Base-by-base conservation (phyloP, 2,329 filamentous ascomycete species). In the Colletotrichum filicis region DNA sequence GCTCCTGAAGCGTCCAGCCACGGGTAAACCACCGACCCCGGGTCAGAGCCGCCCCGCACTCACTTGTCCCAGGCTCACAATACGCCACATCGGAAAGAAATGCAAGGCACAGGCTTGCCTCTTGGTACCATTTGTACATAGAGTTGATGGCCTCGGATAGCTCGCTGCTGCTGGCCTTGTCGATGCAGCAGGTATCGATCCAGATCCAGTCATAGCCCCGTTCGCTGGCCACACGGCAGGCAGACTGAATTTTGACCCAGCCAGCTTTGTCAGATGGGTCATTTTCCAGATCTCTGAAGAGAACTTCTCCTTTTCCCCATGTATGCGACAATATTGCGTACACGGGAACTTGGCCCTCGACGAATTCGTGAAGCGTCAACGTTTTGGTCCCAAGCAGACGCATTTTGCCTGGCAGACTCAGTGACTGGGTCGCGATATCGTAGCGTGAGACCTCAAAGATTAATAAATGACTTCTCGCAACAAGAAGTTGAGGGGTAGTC, bases 141-240 rank as follows among this genome's bases (percentile, higher is more conserved):
- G 76, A 75, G 52, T 76, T 77, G 62, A 77, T 82, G 1, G 81
- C 78, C 71, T 82, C 78, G 1, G 78, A 77, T 0, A 82, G 74
- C 73, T 82, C 82, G 1, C 78, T 76, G 37, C 76, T 79, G 68
- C 77, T 81, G 4, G 69, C 73, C 65, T 82, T 81, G 66, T 83
- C 79, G 64, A 83, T 74, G 30, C 81, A 81, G 76, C 82, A 82
- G 2, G 78, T 82, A 70, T 84, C 82, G 22, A 83, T 77, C 82
- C 82, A 84, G 32, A 80, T 68, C 72, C 80, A 83, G 12, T 46
- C 75, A 12, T 78, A 65, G n/a, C 76, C 76, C 46, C 79, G 78
- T 4, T 74, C 66, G 7, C 55, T 26, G 2, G 80, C 78, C 12
- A 57, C 22, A 1, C 32, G 53, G 3, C 62, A 71, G 28, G 74